Base-by-base conservation (phyloP, 257 asterid species). In the Solanum etuberosum region DNA sequence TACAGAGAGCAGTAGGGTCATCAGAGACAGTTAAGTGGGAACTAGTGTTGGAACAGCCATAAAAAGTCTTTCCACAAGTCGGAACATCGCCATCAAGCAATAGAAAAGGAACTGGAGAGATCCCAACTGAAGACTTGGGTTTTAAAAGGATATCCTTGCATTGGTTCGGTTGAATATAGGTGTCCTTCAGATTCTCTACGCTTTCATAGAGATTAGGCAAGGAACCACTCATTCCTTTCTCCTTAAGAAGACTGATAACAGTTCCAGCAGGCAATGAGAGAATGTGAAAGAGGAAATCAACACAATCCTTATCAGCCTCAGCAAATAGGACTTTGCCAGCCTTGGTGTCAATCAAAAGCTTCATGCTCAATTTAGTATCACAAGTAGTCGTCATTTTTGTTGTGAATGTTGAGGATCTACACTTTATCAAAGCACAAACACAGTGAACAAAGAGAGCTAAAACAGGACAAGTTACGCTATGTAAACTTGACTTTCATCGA, bases 271-370 rank as follows among this genome's bases (percentile, higher is more conserved):
- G 93, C 85, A 89, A 23, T 6, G 91, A 83, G 23, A 92, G 89
- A 18, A 91, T 38, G 86, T 73, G 32, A 48, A 92, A 90, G 1
- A 92, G 89, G 76, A 93, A 91, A 72, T 93, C 93, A 0, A 92
- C 90, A 9, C 87, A 89, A 0, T 89, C 88, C 35, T 90, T 90
- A 23, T 84, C 83, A 2, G 91, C 94, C 63, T 92, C 94, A 0
- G 94, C 94, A 15, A 93, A 92, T 14, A 93, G 40, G 7, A 90
- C 92, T 5, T 85, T 84, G 9, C 87, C 81, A 31, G 32, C 71
- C 11, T 77, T 43, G 4, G 83, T 87, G 81, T 92, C 92, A 7
- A 92, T 77, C 57, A 93, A 63, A 14, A 91, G 94, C 86, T 89
- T 93, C 93, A 93, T 5, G 72, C 90, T 91, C 81, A 89, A 29